phyloP scores from a whole-genome alignment of 2,329 filamentous ascomycete genomes.

The Cladosporium phlei region DNA sequence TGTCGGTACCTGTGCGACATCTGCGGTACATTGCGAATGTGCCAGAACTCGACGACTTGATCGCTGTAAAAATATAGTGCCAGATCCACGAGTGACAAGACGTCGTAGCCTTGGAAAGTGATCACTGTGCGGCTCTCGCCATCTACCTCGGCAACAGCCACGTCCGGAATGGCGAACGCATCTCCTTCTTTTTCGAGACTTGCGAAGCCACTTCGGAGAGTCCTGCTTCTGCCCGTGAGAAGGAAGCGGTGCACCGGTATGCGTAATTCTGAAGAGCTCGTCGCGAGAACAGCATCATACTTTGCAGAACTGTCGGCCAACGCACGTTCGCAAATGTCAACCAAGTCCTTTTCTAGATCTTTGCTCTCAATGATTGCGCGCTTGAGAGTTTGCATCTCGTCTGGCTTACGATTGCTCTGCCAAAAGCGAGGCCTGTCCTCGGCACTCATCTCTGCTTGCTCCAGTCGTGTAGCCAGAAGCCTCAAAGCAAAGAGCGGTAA shows the following conservation, averaged over 20 bases:
- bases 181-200: conserved; percentile 51
- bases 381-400: conserved; percentile 48
- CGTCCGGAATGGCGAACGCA: conserved; percentile 54
- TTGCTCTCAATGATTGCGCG: conserved; percentile 57
- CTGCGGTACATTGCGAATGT: conserved; percentile 61
- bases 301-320: conserved; percentile 44
- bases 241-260: conserved; percentile 84
- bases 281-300: conserved; percentile 44
- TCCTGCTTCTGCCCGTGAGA: conserved; percentile 65
- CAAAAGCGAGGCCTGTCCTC: conserved; percentile 45
- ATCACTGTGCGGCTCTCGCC: conserved; percentile 53
- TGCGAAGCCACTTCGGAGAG: conserved; percentile 60
- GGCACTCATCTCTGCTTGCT: conserved; percentile 26
- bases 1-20: conserved; percentile 71
- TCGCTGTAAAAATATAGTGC: conserved; percentile 79
- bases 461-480: conserved; percentile 43
- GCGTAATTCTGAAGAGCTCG: conserved; percentile 60
- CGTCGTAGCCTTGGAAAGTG: conserved; percentile 65
- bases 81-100: conserved; percentile 74
- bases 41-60: conserved; percentile 77
- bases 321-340: conserved; percentile 22
- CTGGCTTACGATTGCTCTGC: conserved; percentile 41
- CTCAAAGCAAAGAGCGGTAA: conserved; percentile 64
- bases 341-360: conserved; percentile 63
- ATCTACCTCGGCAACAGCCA: conserved; percentile 54